Base-by-base conservation (phyloP, 2,329 filamentous ascomycete species). In the Phialophora verrucosa region DNA sequence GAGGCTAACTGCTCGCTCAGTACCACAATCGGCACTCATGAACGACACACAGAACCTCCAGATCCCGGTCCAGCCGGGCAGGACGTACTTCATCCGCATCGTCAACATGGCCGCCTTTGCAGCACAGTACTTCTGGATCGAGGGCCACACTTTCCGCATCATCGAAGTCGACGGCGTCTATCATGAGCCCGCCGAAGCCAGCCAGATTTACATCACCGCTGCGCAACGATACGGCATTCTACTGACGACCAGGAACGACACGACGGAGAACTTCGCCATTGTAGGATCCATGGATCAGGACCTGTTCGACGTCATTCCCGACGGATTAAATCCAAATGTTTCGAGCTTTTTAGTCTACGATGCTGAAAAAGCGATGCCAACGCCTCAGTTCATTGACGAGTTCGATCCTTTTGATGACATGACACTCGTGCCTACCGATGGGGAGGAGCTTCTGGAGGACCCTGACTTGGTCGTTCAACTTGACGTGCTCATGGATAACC, bases 131-230 rank as follows among this genome's bases (percentile, higher is more conserved):
- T 78, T 85, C 64, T 78, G 77, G 51, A 80, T 84, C 53, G 81
- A 83, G 67, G 79, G 76, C 50, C 81, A 84, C 63, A 88, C 85
- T 35, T 87, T 92, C 78, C 84, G 82, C 31, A 87, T 92, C 62
- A 84, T 92, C 38, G 90, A 92, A 75, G 86, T 92, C 0, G 90
- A 92, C 74, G 90, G 90, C 6, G 82, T 91, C 11, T 92, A 90
- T 71, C 87, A 84, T 0, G 83, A 91, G 66, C 82, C 83, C 0
- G 78, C 83, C 0, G 84, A 86, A 66, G 85, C 88, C 0, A 81
- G 85, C 27, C 85, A 85, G 81, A 82, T 92, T 12, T 91, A 91
- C 70, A 73, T 93, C 8, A 80, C 86, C 12, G 84, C 88, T 11
- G 90, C 88, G 0, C 91, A 93, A 76, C 85, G 90, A 10, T 83